Base-by-base conservation (phyloP, 148 eudicot genomes). In the Limonium bicolor region DNA sequence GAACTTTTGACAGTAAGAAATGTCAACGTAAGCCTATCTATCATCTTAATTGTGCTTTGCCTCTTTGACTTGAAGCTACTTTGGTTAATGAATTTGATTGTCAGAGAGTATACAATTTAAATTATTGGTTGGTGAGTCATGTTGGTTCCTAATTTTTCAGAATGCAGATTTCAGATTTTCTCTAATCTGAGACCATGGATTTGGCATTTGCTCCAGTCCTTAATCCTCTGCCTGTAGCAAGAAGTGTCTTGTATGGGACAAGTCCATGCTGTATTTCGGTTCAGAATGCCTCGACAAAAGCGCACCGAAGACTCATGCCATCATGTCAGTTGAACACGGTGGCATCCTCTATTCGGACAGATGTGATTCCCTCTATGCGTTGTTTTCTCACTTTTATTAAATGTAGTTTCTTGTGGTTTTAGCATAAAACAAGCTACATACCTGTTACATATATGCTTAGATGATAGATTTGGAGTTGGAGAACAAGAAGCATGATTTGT, bases 401-500 rank as follows among this genome's bases (percentile, higher is more conserved):
- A 2, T 41, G 28, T 45, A 23, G 15, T 27, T 51, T 43, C 35
- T 9, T 59, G 26, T 39, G 21, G 19, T 18, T 18, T 20, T 28
- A 16, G 69, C 56, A 61, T 59, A 58, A 50, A 51, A 32, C 56
- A 29, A 37, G 36, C 56, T 51, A 54, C 12, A 57, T 65, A n/a
- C 48, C 19, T 20, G 61, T 41, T 49, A 59, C 27, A 20, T 41
- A 25, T 12, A 45, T n/a, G 27, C 53, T 25, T 33, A 65, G 80
- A 53, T 57, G 6, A 55, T 49, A 12, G 49, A 55, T 30, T 45
- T 42, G 26, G 86, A 80, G 54, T 38, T 80, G 9, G 97, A 88
- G 57, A 77, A 45, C 52, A 68, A 68, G 42, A 88, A 88, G 48
- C 68, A 59, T 13, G 72, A 75, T 16, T 41, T 88, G 55, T 59